Evolutionary conservation across 2,329 filamentous ascomycete species (phyloP).

Genomic region (Penicillium sp.): DNA sequence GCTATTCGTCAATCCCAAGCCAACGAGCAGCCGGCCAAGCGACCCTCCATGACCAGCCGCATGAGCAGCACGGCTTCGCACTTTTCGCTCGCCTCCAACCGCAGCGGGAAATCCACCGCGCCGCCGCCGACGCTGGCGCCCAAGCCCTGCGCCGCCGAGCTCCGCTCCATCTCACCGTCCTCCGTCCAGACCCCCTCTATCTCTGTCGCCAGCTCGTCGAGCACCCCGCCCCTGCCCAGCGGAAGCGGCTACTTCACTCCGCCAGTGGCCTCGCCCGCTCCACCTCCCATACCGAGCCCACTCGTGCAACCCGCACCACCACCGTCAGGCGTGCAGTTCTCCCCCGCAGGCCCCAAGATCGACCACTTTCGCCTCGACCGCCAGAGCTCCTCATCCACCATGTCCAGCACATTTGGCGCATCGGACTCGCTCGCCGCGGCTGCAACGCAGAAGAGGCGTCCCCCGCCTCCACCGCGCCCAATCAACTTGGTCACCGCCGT

Average conservation of each 20-base stretch:
- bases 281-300: constrained; percentile 6
- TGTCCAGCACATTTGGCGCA: constrained; percentile 45
- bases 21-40: constrained; percentile 13
- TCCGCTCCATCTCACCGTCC: constrained; percentile 26
- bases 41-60: constrained; percentile 43
- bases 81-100: constrained; percentile 37
- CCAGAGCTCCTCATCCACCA: constrained; percentile 29
- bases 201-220: constrained; percentile 15
- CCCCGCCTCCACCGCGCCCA: constrained; percentile 67
- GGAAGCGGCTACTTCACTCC: constrained; percentile 18
- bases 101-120: constrained; percentile 24
- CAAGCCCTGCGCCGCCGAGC: constrained; percentile 20
- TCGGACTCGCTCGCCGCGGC: constrained; percentile 28
- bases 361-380: constrained; percentile 29
- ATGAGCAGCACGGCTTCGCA: constrained; percentile 27
- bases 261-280: constrained; percentile 1
- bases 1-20: constrained; percentile 58
- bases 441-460: constrained; percentile 67
- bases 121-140: constrained; percentile 25
- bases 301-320: constrained; percentile 5
- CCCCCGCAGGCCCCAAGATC: constrained; percentile 35
- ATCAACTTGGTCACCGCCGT: constrained; percentile 65
- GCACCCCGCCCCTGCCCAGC: constrained; percentile 14
- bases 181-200: constrained; percentile 27
- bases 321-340: constrained; percentile 16